Percentiles rank a stretch among this genome's conserved stretches.
These are phyloP conservation scores for Globisporangium cederbergense DNA, from an alignment of 352 stramenopile species.

Conservation along the genomic window DNA sequence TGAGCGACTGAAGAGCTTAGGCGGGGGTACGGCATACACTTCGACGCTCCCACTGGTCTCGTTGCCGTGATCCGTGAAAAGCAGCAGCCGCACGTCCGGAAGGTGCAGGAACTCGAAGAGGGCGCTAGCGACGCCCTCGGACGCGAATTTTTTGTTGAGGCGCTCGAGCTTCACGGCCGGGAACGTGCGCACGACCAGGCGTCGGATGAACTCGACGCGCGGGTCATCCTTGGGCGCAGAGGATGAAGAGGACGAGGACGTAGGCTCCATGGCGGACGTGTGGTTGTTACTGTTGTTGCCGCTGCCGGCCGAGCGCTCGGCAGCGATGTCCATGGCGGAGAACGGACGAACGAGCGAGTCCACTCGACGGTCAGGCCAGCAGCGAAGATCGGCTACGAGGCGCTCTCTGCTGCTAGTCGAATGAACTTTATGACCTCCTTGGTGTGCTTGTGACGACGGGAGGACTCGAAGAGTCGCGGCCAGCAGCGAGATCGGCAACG, in stretches of 20 bases:
- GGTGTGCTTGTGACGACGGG: neutral
- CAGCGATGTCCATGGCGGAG: neutral
- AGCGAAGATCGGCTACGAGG: neutral
- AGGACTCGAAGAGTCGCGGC: neutral
- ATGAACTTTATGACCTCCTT: neutral
- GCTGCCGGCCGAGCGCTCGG: slow-evolving; percentile 1
- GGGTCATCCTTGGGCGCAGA: slow-evolving; percentile 46
- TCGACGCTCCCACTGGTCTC: slow-evolving; percentile 46
- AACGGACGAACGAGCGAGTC: neutral
- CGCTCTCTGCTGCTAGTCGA: neutral
- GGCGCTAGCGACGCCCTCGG: slow-evolving; percentile 46
- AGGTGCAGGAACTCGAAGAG: slow-evolving; percentile 78
- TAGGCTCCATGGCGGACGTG: neutral
- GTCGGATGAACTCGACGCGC: slow-evolving; percentile 63
- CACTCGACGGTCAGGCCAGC: neutral
- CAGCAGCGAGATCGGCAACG: no score
- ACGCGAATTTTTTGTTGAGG: slow-evolving; percentile 58
- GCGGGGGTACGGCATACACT: slow-evolving; percentile 60
- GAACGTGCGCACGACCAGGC: slow-evolving; percentile 64
- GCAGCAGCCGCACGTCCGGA: slow-evolving; percentile 48
- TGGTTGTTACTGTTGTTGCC: slow-evolving; percentile 1
- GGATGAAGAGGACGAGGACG: neutral
- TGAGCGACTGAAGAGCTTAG: slow-evolving; percentile 33
- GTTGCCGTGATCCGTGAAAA: slow-evolving; percentile 71
- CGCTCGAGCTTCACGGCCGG: slow-evolving; percentile 52